phyloP scores from a whole-genome alignment of 345 rosid genomes.

The Camelina laxa region DNA sequence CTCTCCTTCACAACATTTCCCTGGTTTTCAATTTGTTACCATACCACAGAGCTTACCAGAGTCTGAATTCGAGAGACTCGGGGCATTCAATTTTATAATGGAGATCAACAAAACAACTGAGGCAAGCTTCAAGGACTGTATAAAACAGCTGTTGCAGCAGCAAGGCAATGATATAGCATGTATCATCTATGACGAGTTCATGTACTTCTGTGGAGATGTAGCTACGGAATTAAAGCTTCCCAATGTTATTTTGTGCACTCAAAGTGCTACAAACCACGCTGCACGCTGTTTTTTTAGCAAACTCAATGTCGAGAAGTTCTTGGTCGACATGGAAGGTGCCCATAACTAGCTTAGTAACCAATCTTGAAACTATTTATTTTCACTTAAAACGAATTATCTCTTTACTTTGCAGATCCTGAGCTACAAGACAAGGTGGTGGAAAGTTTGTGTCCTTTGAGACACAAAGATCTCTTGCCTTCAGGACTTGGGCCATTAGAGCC shows the following conservation, averaged over 20 bases:
- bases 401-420: constrained; percentile 13
- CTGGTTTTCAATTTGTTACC: constrained; percentile 45
- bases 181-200: constrained; percentile 30
- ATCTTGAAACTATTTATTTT: neutral
- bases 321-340: constrained; percentile 17
- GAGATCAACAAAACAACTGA: neutral
- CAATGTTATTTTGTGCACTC: constrained; percentile 5
- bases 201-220: constrained; percentile 33
- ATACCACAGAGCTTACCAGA: constrained; percentile 45
- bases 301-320: neutral
- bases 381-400: neutral
- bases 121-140: neutral
- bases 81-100: neutral
- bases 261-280: constrained; percentile 6
- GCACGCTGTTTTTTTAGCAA: neutral
- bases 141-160: neutral
- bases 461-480: constrained; percentile 2
- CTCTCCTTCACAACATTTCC: constrained; percentile 14
- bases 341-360: neutral
- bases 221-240: constrained; percentile 33
- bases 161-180: neutral
- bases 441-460: constrained; percentile 11
- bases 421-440: constrained; percentile 14
- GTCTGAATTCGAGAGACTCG: constrained; percentile 4
- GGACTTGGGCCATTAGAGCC: constrained; percentile 6